Evolutionary conservation across 148 eudicot genomes (phyloP).

Genomic region (Salicornia ramosissima): DNA sequence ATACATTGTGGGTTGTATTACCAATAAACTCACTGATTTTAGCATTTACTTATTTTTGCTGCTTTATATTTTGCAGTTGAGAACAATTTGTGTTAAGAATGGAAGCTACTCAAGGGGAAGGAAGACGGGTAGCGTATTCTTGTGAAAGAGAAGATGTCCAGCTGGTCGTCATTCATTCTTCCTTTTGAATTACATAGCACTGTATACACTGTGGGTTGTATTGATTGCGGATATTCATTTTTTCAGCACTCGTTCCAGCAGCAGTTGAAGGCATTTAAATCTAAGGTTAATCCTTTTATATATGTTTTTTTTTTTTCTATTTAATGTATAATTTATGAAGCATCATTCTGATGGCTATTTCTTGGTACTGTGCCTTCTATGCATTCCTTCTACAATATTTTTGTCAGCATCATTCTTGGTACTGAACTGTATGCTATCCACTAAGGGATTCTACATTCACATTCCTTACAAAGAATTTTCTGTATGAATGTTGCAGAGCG

Average conservation of each 20-base stretch:
- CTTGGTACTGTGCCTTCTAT: background rate
- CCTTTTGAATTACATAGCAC: conserved; percentile 98
- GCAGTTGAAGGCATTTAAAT: conserved; percentile 68
- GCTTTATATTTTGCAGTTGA: too few species aligned
- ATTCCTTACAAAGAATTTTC: background rate
- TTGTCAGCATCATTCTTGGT: too few species aligned
- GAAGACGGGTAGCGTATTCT: too few species aligned
- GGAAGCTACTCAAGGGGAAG: too few species aligned
- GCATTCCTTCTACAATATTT: background rate
- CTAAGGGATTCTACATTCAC: too few species aligned
- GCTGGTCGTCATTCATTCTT: too few species aligned
- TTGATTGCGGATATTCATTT: conserved; percentile 73
- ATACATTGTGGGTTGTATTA: conserved; percentile 67
- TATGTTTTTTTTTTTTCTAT: background rate
- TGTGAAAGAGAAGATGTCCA: too few species aligned
- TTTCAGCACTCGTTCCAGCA: conserved; percentile 71
- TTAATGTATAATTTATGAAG: background rate
- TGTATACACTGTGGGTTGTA: conserved; percentile 72
- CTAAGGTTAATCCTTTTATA: conserved; percentile 52
- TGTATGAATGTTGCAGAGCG: conserved; percentile 47
- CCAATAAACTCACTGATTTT: too few species aligned
- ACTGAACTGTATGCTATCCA: too few species aligned
- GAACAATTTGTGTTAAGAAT: too few species aligned
- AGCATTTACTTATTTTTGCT: too few species aligned
- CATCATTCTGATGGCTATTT: background rate